Base-by-base conservation (phyloP, 352 stramenopile species). In the Discostella stelligera region DNA sequence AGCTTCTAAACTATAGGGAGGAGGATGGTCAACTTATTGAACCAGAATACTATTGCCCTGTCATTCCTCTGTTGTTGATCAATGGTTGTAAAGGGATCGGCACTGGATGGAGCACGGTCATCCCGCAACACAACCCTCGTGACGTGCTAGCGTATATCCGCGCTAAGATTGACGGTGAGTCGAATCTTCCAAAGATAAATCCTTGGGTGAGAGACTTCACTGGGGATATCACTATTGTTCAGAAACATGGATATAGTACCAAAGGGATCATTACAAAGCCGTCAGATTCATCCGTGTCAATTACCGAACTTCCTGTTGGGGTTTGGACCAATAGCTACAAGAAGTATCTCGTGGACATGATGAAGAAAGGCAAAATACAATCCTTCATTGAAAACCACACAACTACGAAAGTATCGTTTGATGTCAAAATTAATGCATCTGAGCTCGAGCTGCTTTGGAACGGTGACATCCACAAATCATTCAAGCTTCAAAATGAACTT, bases 21-120 rank as follows among this genome's bases (percentile, higher is more conserved):
- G 97, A 99, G 75, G 97, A 99, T 69, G 97, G 97, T 0, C 94
- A 98, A 67, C 78, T 90, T 6, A 98, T 99, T 60, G 97, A 99
- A 79, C 97, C 97, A 8, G 84, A 95, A 52, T 94, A 96, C 70
- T 99, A 98, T 81, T 93, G 98, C 46, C 97, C 98, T 13, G 94
- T 99, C 44, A 97, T 99, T 61, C 98, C 97, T 13, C 94, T 98
- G 83, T 90, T 98, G 18, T 89, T 98, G 7, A 95, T 99, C 5
- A 99, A 99, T 76, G 97, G 97, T 49, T 94, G 87, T 58, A 94
- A 98, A 80, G 97, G 97, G 58, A 99, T 99, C 71, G 97, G 97
- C 68, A 99, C 97, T 69, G 86, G 88, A 30, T 92, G 88, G 88
- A 87, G 74, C 30, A 92, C 88, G 16, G 82, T 82, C 37, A 91